Evolutionary conservation across 331 rosid species (phyloP).

Genomic region (Pyracantha coccinea): DNA sequence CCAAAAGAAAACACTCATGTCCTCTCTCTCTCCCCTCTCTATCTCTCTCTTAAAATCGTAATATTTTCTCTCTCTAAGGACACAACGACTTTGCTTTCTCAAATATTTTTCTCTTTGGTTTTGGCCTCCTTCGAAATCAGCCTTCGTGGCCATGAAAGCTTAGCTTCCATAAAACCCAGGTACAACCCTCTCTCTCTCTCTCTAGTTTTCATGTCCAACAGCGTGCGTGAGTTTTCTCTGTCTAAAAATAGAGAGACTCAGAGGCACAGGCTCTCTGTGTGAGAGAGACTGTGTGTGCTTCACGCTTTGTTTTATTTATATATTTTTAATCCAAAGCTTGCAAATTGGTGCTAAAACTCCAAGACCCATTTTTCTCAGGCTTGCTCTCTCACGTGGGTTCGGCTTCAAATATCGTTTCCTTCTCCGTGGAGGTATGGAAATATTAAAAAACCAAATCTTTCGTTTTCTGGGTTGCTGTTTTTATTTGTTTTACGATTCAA

Average conservation of each 20-base stretch:
- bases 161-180: constrained; percentile 44
- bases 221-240: neutral
- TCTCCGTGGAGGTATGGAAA: constrained; percentile 37
- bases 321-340: constrained; percentile 23
- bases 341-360: constrained; percentile 44
- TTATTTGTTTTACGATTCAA: constrained; percentile 29
- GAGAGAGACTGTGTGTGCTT: constrained; percentile 1
- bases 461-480: neutral
- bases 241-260: constrained; percentile 6
- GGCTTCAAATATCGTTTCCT: constrained; percentile 3
- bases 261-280: neutral
- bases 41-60: neutral
- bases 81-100: constrained; percentile 21
- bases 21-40: neutral
- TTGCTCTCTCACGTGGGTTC: constrained; percentile 39
- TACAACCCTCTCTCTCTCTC: constrained; percentile 10
- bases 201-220: neutral
- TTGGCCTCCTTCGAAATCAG: constrained; percentile 35
- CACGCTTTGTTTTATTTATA: constrained; percentile 44
- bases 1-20: constrained; percentile 10
- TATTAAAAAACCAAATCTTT: neutral
- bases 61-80: neutral
- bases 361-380: constrained; percentile 52
- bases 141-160: constrained; percentile 57
- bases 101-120: constrained; percentile 1